These are phyloP conservation scores for Rhodotorula diobovata DNA, from an alignment of 768 basidiomycete species.

Conservation along the genomic window DNA sequence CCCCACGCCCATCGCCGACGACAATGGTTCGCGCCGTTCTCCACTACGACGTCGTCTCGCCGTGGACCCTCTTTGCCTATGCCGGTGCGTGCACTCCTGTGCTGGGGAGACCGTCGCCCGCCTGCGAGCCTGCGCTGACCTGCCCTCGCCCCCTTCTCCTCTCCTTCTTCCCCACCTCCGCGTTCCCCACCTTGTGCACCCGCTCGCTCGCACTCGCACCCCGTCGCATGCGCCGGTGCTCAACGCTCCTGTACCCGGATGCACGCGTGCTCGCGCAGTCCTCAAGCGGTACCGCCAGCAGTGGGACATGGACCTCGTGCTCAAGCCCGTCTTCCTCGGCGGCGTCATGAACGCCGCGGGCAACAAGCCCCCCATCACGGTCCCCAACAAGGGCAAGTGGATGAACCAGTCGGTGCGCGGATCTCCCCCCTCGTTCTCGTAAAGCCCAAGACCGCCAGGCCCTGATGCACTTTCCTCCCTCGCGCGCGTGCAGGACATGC, in stretches of 20 bases:
- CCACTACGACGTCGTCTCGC: constrained; percentile 19
- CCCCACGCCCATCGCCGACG: background rate
- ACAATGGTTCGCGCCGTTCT: constrained; percentile 5
- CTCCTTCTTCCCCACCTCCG: too few relatives aligned
- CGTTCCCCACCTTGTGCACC: background rate
- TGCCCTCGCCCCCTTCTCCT: too few relatives aligned
- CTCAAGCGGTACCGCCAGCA: constrained; percentile 15
- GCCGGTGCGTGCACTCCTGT: constrained; percentile 7
- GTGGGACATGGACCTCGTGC: constrained; percentile 19
- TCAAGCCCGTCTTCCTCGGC: constrained; percentile 32
- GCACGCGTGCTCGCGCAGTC: constrained; percentile 6
- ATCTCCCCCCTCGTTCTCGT: too few relatives aligned
- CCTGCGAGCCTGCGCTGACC: too few relatives aligned
- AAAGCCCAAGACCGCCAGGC: too few relatives aligned
- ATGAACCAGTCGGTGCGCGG: background rate
- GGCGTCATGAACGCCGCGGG: constrained; percentile 28
- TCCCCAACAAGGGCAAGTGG: constrained; percentile 33
- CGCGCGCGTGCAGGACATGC: constrained; percentile 16
- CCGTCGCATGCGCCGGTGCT: too few relatives aligned
- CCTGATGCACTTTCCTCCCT: background rate
- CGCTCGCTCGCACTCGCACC: background rate
- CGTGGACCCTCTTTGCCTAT: constrained; percentile 17
- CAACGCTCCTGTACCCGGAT: background rate
- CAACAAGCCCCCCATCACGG: constrained; percentile 29
- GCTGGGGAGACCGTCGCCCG: too few relatives aligned